Base-by-base conservation (phyloP, 78 protist species). In the Emiliania huxleyi region DNA sequence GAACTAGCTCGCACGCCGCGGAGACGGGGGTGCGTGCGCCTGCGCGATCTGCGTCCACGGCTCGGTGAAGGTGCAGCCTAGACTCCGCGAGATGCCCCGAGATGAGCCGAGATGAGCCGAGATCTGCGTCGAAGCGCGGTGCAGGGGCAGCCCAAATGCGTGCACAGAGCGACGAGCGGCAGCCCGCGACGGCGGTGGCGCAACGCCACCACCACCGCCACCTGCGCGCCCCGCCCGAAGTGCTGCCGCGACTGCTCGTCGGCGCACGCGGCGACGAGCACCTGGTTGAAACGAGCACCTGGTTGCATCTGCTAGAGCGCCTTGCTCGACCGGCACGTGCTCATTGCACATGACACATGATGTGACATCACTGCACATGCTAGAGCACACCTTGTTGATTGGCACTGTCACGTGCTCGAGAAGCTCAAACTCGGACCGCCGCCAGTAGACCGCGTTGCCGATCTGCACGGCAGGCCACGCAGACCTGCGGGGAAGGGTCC, bases 151-250 rank as follows among this genome's bases (percentile, higher is more conserved):
- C 56, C 26, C 56, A 81, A 56, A 42, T 81, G 89, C 56, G 89
- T 81, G 37, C 40, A 29, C 23, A 43, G 23, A 5, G 38, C 89
- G 46, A 81, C 55, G 56, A 81, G 56, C 4, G 89, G 8, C 26
- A 35, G 55, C 25, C 23, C 38, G 56, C 15, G 1, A 12, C 25
- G 3, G 23, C 35, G 49, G 19, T 81, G 89, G n/a, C 56, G 49
- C 25, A 81, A 56, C 56, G n/a, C 56, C 25, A 81, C 56, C 29
- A 44, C 55, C 29, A 81, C 35, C 40, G 37, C 89, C 19, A 81
- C 89, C 55, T 81, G 89, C 46, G 56, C 89, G 56, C 89, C 89
- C 26, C 89, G 49, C 11, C 89, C 55, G 22, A 81, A 81, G 89
- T 81, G 56, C 29, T 37, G 35, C 35, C 29, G 23, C 56, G 89